Base-by-base conservation (phyloP, 2,329 filamentous ascomycete species). In the Tympanopsis confertula region DNA sequence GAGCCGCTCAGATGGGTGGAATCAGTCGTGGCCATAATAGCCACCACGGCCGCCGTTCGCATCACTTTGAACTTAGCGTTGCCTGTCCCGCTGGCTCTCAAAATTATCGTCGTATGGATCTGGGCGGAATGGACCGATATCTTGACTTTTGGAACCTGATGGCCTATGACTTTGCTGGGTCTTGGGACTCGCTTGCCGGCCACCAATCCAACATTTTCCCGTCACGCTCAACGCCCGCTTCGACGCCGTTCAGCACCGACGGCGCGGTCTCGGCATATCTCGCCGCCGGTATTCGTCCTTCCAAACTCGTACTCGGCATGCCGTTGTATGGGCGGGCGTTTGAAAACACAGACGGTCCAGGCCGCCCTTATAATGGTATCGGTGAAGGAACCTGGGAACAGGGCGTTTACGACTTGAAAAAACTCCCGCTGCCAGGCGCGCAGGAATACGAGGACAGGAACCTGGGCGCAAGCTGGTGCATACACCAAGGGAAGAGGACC, bases 281-380 rank as follows among this genome's bases (percentile, higher is more conserved):
- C 13, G 53, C 61, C 1, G 68, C 71, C 12, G 79, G 80, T 5
- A 77, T 95, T 0, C 52, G 69, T 0, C 54, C 77, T 0, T 53
- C 66, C 42, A 95, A 94, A 61, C 74, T 96, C 38, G 83, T 94
- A 3, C 58, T 95, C 13, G 88, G 89, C 3, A 89, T 95, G 82
- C 88, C 89, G 2, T 65, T 96, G 12, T 96, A 95, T 54, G 89
- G 89, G 1, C 82, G 87, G 24, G 77, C 85, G 0, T 96, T 95
- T 55, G 69, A 78, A 47, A 74, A 77, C 45, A 95, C 89, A 0
- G 69, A 81, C 19, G 88, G 87, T 0, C 71, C 76, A 0, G 89
- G 89, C 1, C 57, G 65, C 20, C 61, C 74, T 0, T 95, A 71
- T 59, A 71, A 57, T 36, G 87, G 86, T 5, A 68, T 85, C 5